These are phyloP conservation scores for Globisporangium echinulatum DNA, from an alignment of 352 stramenopile genomes.

Conservation along the genomic window DNA sequence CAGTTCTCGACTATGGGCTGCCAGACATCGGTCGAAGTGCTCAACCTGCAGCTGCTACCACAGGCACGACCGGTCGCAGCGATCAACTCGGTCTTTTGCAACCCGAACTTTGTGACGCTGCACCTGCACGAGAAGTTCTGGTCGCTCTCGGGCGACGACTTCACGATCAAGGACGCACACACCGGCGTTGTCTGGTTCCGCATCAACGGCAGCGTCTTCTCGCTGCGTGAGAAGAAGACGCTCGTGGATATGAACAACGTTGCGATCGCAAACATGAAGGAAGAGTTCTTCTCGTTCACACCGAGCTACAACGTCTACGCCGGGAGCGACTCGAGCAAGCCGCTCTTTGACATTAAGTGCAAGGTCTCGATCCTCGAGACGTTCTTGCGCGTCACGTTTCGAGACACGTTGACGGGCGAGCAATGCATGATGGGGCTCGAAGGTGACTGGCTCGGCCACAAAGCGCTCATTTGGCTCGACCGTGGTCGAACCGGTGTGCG, in stretches of 20 bases:
- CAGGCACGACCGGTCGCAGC: not conserved
- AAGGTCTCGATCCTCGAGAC: slow-evolving; percentile 14
- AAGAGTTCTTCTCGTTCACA: slow-evolving; percentile 15
- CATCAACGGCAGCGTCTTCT: slow-evolving; percentile 15
- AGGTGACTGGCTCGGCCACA: slow-evolving; percentile 18
- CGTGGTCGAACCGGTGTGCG: not conserved
- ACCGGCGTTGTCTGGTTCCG: slow-evolving; percentile 14
- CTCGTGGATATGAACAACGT: slow-evolving; percentile 16
- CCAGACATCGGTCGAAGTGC: too few species aligned
- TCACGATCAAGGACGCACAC: slow-evolving; percentile 18
- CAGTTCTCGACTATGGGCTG: too few species aligned
- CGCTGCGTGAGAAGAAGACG: slow-evolving; percentile 16
- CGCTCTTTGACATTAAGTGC: slow-evolving; percentile 16
- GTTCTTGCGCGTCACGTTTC: slow-evolving; percentile 16
- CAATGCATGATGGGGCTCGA: slow-evolving; percentile 14
- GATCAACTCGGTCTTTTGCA: slow-evolving; percentile 13
- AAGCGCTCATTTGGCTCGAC: slow-evolving; percentile 20
- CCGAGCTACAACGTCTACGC: slow-evolving; percentile 17
- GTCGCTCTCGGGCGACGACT: slow-evolving; percentile 21
- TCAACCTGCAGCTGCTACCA: too few species aligned
- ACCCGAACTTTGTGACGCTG: slow-evolving; percentile 13
- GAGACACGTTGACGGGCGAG: slow-evolving; percentile 9
- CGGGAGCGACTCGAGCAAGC: not conserved
- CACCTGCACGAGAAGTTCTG: slow-evolving; percentile 19
- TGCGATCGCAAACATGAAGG: slow-evolving; percentile 17